Base-by-base conservation (phyloP, 2,329 filamentous ascomycete species). In the Didymella pomorum region DNA sequence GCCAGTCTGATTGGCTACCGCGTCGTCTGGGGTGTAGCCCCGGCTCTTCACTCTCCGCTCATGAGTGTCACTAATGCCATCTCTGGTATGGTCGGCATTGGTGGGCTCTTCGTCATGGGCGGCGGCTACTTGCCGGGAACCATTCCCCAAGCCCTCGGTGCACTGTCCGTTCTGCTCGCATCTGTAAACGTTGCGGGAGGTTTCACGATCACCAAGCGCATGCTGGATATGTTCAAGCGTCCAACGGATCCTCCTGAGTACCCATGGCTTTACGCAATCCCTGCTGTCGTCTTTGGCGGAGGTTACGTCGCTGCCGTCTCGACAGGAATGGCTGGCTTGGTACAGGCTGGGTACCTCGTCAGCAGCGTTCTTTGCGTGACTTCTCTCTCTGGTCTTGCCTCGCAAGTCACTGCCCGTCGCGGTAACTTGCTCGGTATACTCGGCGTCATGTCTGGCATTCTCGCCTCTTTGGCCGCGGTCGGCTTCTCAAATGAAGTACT, bases 61-160 rank as follows among this genome's bases (percentile, higher is more conserved):
- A 96, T 97, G 93, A 93, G 90, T 66, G 92, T 96, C 33, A 96
- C 93, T 8, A 96, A 97, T 74, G 93, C 93, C 26, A 96, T 96
- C 67, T 95, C 91, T 29, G 92, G 89, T 77, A 79, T 97, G 89
- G 93, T 96, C 28, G 93, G 92, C 57, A 84, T 97, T 60, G 93
- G 92, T 56, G 92, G 93, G 12, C 83, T 96, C 64, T 97, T 96
- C 79, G 88, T 96, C 53, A 89, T 97, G 79, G 93, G 92, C 12
- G 92, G 92, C 28, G 92, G 92, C 12, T 72, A 70, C 29, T 58
- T 77, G 1, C 75, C 75, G 8, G 70, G 88, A 68, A 96, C 91
- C 0, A 82, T 96, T 6, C 92, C 92, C 0, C 92, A 96, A 72
- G 64, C 2, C 28, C 86, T 97, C 33, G 93, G 92, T 53, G 90